Base-by-base conservation (phyloP, 768 basidiomycete species). In the Sarcodon aspratus region DNA sequence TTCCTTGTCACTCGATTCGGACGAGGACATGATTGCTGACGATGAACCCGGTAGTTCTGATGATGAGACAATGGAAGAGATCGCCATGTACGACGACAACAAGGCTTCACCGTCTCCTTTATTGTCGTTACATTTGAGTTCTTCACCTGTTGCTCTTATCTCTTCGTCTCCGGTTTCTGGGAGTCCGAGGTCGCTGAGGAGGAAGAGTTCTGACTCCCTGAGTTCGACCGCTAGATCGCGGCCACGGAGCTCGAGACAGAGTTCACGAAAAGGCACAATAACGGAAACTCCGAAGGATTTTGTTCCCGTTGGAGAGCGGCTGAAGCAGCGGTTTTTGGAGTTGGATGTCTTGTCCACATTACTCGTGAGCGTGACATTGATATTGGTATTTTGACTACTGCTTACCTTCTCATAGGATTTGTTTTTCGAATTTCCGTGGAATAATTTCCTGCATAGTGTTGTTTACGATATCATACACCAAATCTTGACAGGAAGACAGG, bases 391-490 rank as follows among this genome's bases (percentile, higher is more conserved):
- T 15, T 45, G 3, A 31, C 10, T 15, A 34, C 13, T 33, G 8
- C 45, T n/a, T 17, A 43, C 11, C 34, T n/a, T 12, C 13, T 21
- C 42, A 18, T 57, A 95, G 92, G 88, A 94, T 57, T 72, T 97
- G 35, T 97, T 97, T 71, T 97, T 97, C 61, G 83, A 86, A 52
- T 96, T 85, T 58, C 93, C 94, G 0, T 91, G 89, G 85, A 97
- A 99, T 66, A 97, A 98, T 61, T 98, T 98, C 63, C 67, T 98
- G 32, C 96, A 99, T 62, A 92, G 89, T 58, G 85, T 93, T 32
- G 91, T 96, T 13, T 98, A 98, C 61, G 96, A 99, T 62, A 70
- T 96, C 50, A 73, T 98, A 1, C 96, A 98, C 61, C 96, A 98
- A 63, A 83, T 98, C 42, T 73, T 99, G 48, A 94, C 88, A 1